Evolutionary conservation across 2,329 filamentous ascomycete species (phyloP), one percentile per base, ranked within the genome.

Genomic region (Trichoderma citrinoviride): DNA sequence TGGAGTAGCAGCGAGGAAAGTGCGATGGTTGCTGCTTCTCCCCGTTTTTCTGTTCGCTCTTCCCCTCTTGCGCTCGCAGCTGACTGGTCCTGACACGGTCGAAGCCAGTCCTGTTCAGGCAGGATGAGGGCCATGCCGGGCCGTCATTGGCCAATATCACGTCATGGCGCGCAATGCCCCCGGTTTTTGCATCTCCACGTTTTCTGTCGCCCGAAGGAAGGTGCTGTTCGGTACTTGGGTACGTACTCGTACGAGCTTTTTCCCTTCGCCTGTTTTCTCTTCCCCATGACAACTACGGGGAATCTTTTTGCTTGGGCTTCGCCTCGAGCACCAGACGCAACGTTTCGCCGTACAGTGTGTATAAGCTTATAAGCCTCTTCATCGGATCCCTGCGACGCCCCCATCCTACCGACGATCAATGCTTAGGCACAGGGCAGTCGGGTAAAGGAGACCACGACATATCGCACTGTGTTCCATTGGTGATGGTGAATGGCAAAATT

Each of bases 291-390:
- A 15, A 19, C 7, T n/a, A n/a, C 33, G 37, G 52, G 41, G 53
- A 56, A 56, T 43, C 53, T 37, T 12, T 33, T 5, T 56, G 53
- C 37, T 29, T 27, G 15, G 53, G 40, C 37, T 10, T 14, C 25
- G 17, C 17, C 21, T 23, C 7, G 23, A 19, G 8, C n/a, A 44
- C 7, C 37, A 33, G 41, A 57, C 41, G 57, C 57, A 61, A 61
- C 57, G 57, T 61, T 61, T 61, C 57, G 46, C 57, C 47, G 46
- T 21, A 61, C 47, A 61, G 57, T 61, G 57, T 46, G 57, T 7
- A 4, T 2, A 3, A 15, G 2, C 37, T 10, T 10, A 10, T 6
- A 55, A 6, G 2, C 27, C 29, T 7, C n/a, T 50, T 41, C 19
- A 27, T 14, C 41, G 41, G 17, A n/a, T 25, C n/a, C 6, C 21